Evolutionary conservation across 768 basidiomycete species (phyloP).

Genomic region (Lentinus tigrinus): DNA sequence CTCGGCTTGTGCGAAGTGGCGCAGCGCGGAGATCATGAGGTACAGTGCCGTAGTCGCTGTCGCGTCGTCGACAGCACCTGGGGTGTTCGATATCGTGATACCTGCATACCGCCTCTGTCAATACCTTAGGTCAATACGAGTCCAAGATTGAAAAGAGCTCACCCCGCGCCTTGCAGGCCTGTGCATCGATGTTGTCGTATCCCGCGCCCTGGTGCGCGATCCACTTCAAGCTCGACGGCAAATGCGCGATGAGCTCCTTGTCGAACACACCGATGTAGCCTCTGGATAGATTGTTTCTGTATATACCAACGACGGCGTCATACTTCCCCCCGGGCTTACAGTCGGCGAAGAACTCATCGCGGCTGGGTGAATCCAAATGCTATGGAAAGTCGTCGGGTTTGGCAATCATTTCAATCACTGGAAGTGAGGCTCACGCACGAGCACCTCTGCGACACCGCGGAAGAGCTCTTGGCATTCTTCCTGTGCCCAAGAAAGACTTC

Average conservation of each 20-base stretch:
- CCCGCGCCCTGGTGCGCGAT: constrained; percentile 93
- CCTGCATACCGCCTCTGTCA: constrained; percentile 31
- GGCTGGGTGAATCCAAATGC: constrained; percentile 27
- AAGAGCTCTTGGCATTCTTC: constrained; percentile 68
- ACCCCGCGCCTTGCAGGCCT: constrained; percentile 72
- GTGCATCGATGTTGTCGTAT: constrained; percentile 84
- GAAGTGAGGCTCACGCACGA: constrained; percentile 49
- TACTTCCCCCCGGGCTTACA: constrained; percentile 72
- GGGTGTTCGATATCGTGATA: constrained; percentile 84
- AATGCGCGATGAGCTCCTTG: constrained; percentile 65
- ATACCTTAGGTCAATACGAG: not conserved
- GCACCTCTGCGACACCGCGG: constrained; percentile 65
- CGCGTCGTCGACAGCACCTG: constrained; percentile 86
- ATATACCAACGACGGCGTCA: constrained; percentile 72
- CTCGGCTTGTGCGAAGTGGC: constrained; percentile 71
- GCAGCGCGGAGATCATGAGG: constrained; percentile 74
- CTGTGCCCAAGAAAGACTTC: constrained; percentile 77
- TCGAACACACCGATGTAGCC: constrained; percentile 77
- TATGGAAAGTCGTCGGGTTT: not conserved
- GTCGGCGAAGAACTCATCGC: constrained; percentile 67
- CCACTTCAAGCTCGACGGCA: constrained; percentile 72
- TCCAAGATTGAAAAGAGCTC: not conserved
- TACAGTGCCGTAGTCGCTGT: constrained; percentile 88
- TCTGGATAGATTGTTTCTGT: constrained; percentile 70
- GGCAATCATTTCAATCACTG: not conserved